Conservation (phyloP, 345 rosid species). For the Leavenworthia alabamica region DNA sequence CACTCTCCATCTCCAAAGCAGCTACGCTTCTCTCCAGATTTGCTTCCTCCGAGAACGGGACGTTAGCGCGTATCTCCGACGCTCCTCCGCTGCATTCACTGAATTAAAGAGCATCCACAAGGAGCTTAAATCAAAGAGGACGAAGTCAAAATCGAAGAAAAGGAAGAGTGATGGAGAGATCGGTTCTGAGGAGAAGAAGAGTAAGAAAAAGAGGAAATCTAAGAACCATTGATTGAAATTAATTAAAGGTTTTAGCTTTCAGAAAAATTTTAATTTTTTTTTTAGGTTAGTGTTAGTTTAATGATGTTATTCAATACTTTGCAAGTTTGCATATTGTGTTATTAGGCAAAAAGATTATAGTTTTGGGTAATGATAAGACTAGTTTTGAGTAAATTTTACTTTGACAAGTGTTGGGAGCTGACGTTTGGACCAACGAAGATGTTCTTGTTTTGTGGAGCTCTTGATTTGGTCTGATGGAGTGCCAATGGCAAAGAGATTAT, state of each 20-base stretch:
- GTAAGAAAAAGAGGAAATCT: slow-evolving; percentile 32
- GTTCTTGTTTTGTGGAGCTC: no score
- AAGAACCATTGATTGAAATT: neutral
- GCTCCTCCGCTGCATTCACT: slow-evolving; percentile 30
- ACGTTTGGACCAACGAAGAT: no score
- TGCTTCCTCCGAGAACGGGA: slow-evolving; percentile 35
- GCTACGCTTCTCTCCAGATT: slow-evolving; percentile 36
- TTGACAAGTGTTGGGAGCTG: no score
- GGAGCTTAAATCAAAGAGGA: slow-evolving; percentile 20
- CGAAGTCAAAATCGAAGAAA: neutral
- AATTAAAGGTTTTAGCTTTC: neutral
- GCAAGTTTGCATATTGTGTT: no score
- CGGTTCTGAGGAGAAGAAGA: slow-evolving; percentile 3
- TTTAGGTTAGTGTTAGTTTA: no score
- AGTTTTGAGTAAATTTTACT: no score
- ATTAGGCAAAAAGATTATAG: no score
- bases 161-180: slow-evolving; percentile 15
- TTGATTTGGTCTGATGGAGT: no score
- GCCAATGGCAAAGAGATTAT: slow-evolving; percentile 54
- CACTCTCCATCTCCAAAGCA: slow-evolving; percentile 31
- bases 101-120: slow-evolving; percentile 33
- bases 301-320: no score
- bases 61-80: slow-evolving; percentile 35
- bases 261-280: neutral
- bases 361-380: no score